Base-by-base conservation (phyloP, 805 yeast species). In the Zygosaccharomyces rouxii region DNA sequence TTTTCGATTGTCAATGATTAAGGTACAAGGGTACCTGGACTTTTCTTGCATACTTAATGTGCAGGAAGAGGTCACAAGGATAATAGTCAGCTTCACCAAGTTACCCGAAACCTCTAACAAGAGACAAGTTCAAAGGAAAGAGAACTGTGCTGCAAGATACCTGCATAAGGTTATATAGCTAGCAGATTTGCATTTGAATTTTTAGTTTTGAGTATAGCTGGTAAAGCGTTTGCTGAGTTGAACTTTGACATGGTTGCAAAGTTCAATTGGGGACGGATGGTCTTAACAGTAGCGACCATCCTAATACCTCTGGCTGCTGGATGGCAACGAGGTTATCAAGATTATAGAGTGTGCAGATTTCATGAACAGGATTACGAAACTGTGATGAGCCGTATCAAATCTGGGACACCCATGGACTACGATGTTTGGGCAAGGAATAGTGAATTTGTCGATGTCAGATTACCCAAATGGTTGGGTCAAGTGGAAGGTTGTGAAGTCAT, bases 341-440 rank as follows among this genome's bases (percentile, higher is more conserved):
- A 49, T 22, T 59, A 60, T 38, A 47, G 47, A 30, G 62, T 64
- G 23, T 55, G 56, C 48, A 53, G 69, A 51, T 57, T 59, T 39
- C 48, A 38, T 39, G 45, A 56, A 10, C 35, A 38, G 7, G 49
- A 52, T 28, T 48, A 44, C n/a, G 39, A 29, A 5, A 35, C 45
- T n/a, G 33, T 57, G 0, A 22, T 58, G 4, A 28, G 46, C 3
- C 50, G 55, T 18, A 21, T 55, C 11, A 51, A 52, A n/a, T 29
- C 23, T 21, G 51, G 55, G 4, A 5, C 48, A n/a, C 54, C 60
- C 4, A 38, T 42, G 7, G 56, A 58, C 38, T 58, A 54, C 21
- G 70, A 69, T 38, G 59, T 74, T 3, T 84, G 90, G 90, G 79
- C 75, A n/a, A 52, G 63, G 0, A 72, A 70, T 46, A 22, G 54